These are phyloP conservation scores for Clitopilus hobsonii DNA, from an alignment of 768 basidiomycete genomes.

Conservation along the genomic window DNA sequence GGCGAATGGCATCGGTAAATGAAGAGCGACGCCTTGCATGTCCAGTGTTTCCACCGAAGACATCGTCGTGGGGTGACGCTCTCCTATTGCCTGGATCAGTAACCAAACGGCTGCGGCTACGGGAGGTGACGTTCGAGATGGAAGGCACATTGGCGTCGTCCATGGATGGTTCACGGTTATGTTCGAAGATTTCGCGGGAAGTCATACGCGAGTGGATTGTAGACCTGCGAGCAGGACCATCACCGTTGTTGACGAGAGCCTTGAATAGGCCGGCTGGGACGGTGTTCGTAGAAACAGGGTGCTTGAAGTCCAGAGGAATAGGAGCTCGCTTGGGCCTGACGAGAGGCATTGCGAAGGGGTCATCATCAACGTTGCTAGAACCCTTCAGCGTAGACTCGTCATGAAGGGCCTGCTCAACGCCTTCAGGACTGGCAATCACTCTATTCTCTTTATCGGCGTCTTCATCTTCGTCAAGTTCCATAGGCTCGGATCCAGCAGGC, in stretches of 20 bases:
- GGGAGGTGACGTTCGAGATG: constrained; percentile 60
- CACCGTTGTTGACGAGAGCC: constrained; percentile 54
- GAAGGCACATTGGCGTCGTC: constrained; percentile 69
- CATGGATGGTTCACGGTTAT: constrained; percentile 64
- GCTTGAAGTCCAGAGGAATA: constrained; percentile 71
- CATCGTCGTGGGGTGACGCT: constrained; percentile 26
- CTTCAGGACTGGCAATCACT: not conserved
- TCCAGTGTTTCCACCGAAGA: constrained; percentile 25
- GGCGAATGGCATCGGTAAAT: constrained; percentile 47
- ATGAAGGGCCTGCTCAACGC: constrained; percentile 19
- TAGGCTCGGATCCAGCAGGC: not conserved
- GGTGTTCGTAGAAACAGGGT: constrained; percentile 54
- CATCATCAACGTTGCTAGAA: constrained; percentile 16
- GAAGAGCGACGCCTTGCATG: constrained; percentile 53
- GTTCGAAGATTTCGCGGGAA: constrained; percentile 71
- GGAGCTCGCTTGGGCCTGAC: constrained; percentile 59
- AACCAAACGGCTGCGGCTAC: constrained; percentile 46
- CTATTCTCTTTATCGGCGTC: constrained; percentile 4
- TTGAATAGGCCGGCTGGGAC: constrained; percentile 87
- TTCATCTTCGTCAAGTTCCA: constrained; percentile 11
- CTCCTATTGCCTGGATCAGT: constrained; percentile 47
- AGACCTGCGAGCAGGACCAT: constrained; percentile 60
- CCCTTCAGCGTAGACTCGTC: constrained; percentile 33
- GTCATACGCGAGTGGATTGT: constrained; percentile 72
- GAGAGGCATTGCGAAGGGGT: constrained; percentile 23